These are phyloP conservation scores for Pichia paraexigua DNA, from an alignment of 805 yeast species.

Conservation along the genomic window DNA sequence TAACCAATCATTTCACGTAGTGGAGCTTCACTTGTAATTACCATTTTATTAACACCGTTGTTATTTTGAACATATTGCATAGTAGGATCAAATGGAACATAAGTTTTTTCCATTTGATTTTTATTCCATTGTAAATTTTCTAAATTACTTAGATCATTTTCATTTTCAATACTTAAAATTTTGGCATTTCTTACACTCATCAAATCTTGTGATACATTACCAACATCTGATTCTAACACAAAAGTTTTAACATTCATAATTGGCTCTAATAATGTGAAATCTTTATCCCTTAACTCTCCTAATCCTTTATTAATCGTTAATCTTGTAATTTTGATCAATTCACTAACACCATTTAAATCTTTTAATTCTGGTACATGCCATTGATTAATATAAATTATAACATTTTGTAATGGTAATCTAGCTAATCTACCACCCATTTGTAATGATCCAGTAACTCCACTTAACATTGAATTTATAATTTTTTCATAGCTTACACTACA, in stretches of 20 bases:
- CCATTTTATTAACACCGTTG: slow-evolving; percentile 34
- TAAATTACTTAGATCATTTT: slow-evolving; percentile 20
- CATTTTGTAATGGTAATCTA: slow-evolving; percentile 50
- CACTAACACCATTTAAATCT: slow-evolving; percentile 34
- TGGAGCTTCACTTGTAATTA: slow-evolving; percentile 75
- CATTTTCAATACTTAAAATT: slow-evolving; percentile 67
- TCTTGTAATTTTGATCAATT: slow-evolving; percentile 40
- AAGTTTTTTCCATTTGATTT: slow-evolving; percentile 52
- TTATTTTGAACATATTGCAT: slow-evolving; percentile 28
- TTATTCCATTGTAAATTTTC: slow-evolving; percentile 28
- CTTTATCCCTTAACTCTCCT: slow-evolving; percentile 16
- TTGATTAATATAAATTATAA: slow-evolving; percentile 43
- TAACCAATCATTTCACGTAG: slow-evolving; percentile 88
- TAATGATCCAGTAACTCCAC: slow-evolving; percentile 54
- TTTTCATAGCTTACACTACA: slow-evolving; percentile 38
- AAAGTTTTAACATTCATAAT: slow-evolving; percentile 68
- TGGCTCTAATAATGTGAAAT: slow-evolving; percentile 71
- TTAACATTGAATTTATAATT: slow-evolving; percentile 44
- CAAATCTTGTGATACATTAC: slow-evolving; percentile 78
- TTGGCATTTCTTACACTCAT: slow-evolving; percentile 70
- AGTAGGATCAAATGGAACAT: slow-evolving; percentile 74
- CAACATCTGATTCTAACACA: slow-evolving; percentile 65
- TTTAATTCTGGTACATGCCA: slow-evolving; percentile 42
- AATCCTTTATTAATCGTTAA: slow-evolving; percentile 36
- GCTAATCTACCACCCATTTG: slow-evolving; percentile 62